Base-by-base conservation (phyloP, 768 basidiomycete genomes). In the Psilocybe subaeruginosa region DNA sequence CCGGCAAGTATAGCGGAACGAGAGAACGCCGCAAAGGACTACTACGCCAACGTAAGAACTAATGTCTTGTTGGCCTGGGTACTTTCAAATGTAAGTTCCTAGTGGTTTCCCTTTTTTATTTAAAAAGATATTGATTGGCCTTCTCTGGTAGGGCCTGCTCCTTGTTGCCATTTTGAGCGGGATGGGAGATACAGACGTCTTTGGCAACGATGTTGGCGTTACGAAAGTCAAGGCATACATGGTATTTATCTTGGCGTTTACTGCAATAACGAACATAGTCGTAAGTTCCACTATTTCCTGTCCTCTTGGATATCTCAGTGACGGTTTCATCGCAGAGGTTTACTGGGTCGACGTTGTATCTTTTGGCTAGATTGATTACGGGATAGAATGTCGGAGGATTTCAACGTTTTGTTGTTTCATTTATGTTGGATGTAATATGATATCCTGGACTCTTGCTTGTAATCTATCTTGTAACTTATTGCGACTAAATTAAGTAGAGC, bases 31-130 rank as follows among this genome's bases (percentile, higher is more conserved):
- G 91, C 91, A 8, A 89, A 87, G 69, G 92, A 93, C 66, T 95
- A 95, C 75, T 96, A 95, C 72, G 92, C 93, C 0, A 88, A 87
- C 67, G 91, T 95, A 56, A 78, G 93, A 64, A 94, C 93, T 6
- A 94, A 95, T 75, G 90, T 81, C 35, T 73, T 96, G 47, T 77
- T 96, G 58, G 77, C 83, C 3, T 95, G 94, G 94, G 91, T 92
- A 3, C 69, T 95, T 62, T 90, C 92, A 29, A 95, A 95, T 69
- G 93, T 93, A 54, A 62, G 74, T 67, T 17, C 14, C 35, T 62
- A 4, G 7, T 23, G 16, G 14, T 31, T 30, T 11, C n/a, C 16
- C 2, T 14, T 61, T 31, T 31, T 59, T 53, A 17, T 8, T 23
- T 2, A 8, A 45, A 17, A 33, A 11, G 39, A 56, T 46, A 27